Evolutionary conservation across 139 green algal genomes (phyloP).

Genomic region (Haematococcus lacustris): DNA sequence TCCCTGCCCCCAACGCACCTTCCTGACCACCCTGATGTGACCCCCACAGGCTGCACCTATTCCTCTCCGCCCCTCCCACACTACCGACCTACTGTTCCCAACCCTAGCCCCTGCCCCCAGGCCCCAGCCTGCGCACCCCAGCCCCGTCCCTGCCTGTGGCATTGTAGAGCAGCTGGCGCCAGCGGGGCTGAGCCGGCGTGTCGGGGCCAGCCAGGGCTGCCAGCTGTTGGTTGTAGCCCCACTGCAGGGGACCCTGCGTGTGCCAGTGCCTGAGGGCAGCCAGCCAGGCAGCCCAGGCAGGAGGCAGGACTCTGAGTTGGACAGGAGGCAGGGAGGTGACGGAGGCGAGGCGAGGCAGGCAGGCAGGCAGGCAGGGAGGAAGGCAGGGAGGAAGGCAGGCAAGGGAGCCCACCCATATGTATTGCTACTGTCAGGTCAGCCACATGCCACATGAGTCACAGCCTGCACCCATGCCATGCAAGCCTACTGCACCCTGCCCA

Average conservation of each 20-base stretch:
- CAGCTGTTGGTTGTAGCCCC: conserved; percentile 41
- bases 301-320: neutral
- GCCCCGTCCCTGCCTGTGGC: conserved; percentile 5
- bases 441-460: too few species aligned
- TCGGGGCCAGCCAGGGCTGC: conserved; percentile 18
- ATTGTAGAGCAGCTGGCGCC: conserved; percentile 20
- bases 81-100: neutral
- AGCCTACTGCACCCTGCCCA: neutral
- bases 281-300: neutral
- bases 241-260: conserved; percentile 30
- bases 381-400: neutral
- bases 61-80: neutral
- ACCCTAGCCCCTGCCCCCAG: neutral
- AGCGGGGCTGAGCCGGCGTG: conserved; percentile 10
- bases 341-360: too few species aligned
- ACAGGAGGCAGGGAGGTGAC: neutral
- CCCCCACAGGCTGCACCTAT: neutral
- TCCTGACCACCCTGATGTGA: neutral
- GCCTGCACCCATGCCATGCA: neutral
- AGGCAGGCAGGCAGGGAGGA: too few species aligned
- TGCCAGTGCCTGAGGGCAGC: conserved; percentile 11
- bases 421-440: neutral
- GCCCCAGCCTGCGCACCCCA: neutral
- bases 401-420: neutral
- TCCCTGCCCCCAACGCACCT: neutral